Percentiles rank a stretch among this genome's conserved stretches.
Conservation (phyloP, 2,329 filamentous ascomycete genomes). For the Fusarium transvaalense region DNA sequence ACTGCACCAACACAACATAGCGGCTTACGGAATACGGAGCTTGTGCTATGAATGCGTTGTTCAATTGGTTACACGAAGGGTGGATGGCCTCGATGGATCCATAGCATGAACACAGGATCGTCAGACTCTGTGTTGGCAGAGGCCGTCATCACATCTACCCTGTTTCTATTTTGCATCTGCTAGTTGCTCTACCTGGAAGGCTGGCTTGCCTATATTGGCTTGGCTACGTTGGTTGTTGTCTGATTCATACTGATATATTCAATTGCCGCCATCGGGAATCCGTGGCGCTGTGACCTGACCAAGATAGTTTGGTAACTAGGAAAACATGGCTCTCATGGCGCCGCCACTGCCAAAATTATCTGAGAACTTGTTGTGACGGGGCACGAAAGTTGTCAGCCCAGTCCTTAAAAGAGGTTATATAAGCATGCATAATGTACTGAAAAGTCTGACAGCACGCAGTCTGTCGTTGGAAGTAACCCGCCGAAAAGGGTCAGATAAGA, state of each 20-base stretch:
- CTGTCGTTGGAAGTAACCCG: background rate
- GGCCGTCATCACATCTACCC: background rate
- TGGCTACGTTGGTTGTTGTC: background rate
- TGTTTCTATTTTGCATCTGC: background rate
- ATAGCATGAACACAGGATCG: background rate
- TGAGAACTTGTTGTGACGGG: background rate
- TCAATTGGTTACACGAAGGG: background rate
- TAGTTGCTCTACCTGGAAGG: no score
- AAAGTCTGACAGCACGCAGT: constrained; percentile 7
- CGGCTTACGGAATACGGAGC: constrained; percentile 3
- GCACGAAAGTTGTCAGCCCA: background rate
- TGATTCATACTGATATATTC: background rate
- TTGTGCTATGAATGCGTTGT: background rate
- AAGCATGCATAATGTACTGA: background rate
- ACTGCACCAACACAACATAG: background rate
- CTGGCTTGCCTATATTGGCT: background rate
- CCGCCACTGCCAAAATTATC: constrained; percentile 7
- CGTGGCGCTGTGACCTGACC: background rate
- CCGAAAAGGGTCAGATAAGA: constrained; percentile 2
- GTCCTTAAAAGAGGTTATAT: background rate
- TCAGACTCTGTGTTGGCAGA: background rate
- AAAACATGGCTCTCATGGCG: background rate
- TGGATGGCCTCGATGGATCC: background rate
- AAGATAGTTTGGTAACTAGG: background rate
- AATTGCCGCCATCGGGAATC: background rate